These are phyloP conservation scores for Xylaria intraflava DNA, from an alignment of 495 filamentous ascomycete genomes.

Conservation along the genomic window DNA sequence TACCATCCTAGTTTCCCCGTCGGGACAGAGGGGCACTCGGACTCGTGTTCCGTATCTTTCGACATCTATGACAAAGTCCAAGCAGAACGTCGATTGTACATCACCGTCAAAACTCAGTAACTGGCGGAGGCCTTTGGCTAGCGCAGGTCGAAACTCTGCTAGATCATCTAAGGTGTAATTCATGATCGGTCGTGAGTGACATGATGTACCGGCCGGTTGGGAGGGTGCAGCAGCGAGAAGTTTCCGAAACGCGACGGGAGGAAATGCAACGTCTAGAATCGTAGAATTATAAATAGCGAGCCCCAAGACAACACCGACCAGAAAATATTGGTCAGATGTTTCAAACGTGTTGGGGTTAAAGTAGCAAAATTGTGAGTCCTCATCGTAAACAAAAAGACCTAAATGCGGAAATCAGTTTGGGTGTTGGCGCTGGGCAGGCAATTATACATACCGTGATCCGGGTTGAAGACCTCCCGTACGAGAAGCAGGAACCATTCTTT, in stretches of 20 bases:
- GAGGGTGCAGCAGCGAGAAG: slow-evolving; percentile 65
- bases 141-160: slow-evolving; percentile 70
- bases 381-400: slow-evolving; percentile 90
- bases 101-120: slow-evolving; percentile 81
- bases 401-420: slow-evolving; percentile 1
- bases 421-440: not conserved
- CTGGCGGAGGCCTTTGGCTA: slow-evolving; percentile 69
- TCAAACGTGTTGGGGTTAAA: slow-evolving; percentile 92
- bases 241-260: slow-evolving; percentile 91
- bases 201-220: slow-evolving; percentile 43
- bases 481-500: slow-evolving; percentile 97
- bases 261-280: slow-evolving; percentile 83
- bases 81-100: slow-evolving; percentile 73
- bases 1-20: slow-evolving; percentile 68
- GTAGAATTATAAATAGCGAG: slow-evolving; percentile 96
- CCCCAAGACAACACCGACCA: slow-evolving; percentile 83
- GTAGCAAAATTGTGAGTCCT: slow-evolving; percentile 91
- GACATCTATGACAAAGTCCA: slow-evolving; percentile 72
- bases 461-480: slow-evolving; percentile 87
- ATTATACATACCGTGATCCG: slow-evolving; percentile 66
- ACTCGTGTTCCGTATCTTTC: slow-evolving; percentile 70
- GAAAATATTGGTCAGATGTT: slow-evolving; percentile 87
- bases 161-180: slow-evolving; percentile 77
- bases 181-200: slow-evolving; percentile 54
- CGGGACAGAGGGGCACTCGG: slow-evolving; percentile 63